phyloP scores from a whole-genome alignment of 306 rosid genomes.

The Biancaea sappan region DNA sequence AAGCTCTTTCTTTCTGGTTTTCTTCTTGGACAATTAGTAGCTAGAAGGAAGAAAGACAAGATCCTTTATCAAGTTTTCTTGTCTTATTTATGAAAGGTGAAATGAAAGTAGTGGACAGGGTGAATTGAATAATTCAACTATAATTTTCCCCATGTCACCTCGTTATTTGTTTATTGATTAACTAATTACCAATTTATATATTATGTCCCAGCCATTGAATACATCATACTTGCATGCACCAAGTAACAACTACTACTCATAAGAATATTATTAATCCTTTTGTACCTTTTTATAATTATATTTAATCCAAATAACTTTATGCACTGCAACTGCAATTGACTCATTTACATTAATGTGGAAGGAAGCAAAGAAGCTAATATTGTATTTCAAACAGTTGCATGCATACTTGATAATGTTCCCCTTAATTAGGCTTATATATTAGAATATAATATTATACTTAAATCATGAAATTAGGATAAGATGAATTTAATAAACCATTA shows the following conservation, averaged over 20 bases:
- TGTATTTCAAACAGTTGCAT: not conserved
- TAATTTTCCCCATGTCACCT: slow-evolving; percentile 26
- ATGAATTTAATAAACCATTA: slow-evolving; percentile 10
- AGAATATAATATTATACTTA: not conserved
- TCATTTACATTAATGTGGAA: not conserved
- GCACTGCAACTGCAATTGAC: not conserved
- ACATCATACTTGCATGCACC: no score
- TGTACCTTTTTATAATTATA: not conserved
- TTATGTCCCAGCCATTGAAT: not conserved
- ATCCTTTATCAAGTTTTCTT: slow-evolving; percentile 26
- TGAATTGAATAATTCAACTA: slow-evolving; percentile 30
- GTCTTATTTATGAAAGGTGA: slow-evolving; percentile 35
- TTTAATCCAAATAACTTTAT: slow-evolving; percentile 5
- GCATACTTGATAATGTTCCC: not conserved
- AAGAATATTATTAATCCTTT: not conserved
- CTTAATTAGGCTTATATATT: not conserved
- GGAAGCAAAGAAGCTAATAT: not conserved
- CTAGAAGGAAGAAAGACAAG: slow-evolving; percentile 17
- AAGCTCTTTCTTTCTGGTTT: not conserved
- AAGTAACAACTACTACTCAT: not conserved
- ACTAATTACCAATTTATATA: not conserved
- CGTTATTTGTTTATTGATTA: slow-evolving; percentile 12
- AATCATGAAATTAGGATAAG: not conserved
- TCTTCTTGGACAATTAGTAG: slow-evolving; percentile 23
- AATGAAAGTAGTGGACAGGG: slow-evolving; percentile 39